A percentile compares a stretch with the other conserved stretches of the same genome.
These are phyloP conservation scores for Backusella australiensis DNA, from an alignment of 192 early-diverging fungal genomes.

Conservation along the genomic window DNA sequence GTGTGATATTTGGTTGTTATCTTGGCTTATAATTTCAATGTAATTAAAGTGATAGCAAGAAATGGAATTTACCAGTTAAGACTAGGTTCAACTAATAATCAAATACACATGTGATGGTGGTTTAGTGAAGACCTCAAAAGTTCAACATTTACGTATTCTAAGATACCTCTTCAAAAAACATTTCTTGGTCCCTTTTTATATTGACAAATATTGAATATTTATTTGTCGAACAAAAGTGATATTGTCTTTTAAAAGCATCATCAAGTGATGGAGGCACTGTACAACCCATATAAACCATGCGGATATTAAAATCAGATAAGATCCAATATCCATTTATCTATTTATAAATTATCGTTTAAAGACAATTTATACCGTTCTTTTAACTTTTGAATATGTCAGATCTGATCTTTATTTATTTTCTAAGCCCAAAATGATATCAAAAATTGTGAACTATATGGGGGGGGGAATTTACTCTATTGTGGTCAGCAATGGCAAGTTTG, in stretches of 20 bases:
- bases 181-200: background rate
- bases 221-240: background rate
- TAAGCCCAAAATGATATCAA: background rate
- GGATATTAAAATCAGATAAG: background rate
- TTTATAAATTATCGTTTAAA: background rate
- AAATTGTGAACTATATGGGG: too few species aligned
- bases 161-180: background rate
- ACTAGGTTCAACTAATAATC: too few species aligned
- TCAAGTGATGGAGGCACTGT: background rate
- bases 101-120: too few species aligned
- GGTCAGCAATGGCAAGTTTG: too few species aligned
- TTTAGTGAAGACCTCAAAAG: too few species aligned
- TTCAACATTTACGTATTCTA: background rate
- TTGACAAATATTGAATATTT: background rate
- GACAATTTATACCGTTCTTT: background rate
- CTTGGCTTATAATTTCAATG: background rate
- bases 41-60: background rate
- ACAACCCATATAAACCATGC: background rate
- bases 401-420: background rate
- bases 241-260: background rate
- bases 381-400: background rate
- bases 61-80: too few species aligned
- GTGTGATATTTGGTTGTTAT: background rate
- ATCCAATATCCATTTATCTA: background rate
- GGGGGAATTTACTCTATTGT: too few species aligned